Conservation (phyloP, 257 asterid genomes). For the Ballota nigra region DNA sequence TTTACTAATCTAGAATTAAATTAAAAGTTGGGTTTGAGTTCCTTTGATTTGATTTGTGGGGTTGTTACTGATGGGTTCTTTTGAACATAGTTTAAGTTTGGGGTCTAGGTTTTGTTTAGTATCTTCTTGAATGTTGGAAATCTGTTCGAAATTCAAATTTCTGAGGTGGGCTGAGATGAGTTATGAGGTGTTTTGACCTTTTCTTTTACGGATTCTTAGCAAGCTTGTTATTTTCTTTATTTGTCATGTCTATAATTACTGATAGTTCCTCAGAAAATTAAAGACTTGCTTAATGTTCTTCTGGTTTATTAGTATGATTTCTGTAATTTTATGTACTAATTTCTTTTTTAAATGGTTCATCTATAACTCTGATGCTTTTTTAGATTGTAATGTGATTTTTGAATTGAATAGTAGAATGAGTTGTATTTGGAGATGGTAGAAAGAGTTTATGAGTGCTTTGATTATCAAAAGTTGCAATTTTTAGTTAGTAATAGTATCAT, state of each 20-base stretch:
- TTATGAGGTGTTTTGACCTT: background rate
- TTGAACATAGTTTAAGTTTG: background rate
- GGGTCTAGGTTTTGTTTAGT: constrained; percentile 10
- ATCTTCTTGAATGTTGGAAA: constrained; percentile 6
- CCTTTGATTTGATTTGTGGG: constrained; percentile 5
- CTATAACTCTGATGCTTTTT: background rate
- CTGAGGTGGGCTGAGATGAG: constrained; percentile 16
- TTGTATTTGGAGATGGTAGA: too few species aligned
- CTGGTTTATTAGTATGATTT: background rate
- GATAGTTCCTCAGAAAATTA: background rate
- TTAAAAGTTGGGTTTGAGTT: constrained; percentile 18
- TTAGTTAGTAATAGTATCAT: background rate
- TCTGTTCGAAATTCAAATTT: constrained; percentile 4
- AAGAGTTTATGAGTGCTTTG: too few species aligned
- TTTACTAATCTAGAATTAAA: background rate
- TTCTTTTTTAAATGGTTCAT: background rate
- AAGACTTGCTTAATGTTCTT: background rate
- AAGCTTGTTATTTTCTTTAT: background rate
- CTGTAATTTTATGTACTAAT: background rate
- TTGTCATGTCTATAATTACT: background rate
- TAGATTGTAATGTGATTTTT: background rate
- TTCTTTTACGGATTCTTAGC: background rate
- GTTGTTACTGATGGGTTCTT: constrained; percentile 6
- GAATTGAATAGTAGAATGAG: background rate
- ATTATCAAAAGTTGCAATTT: background rate